Base-by-base conservation (phyloP, 805 yeast species). In the Sugiyamaella mastotermitis region DNA sequence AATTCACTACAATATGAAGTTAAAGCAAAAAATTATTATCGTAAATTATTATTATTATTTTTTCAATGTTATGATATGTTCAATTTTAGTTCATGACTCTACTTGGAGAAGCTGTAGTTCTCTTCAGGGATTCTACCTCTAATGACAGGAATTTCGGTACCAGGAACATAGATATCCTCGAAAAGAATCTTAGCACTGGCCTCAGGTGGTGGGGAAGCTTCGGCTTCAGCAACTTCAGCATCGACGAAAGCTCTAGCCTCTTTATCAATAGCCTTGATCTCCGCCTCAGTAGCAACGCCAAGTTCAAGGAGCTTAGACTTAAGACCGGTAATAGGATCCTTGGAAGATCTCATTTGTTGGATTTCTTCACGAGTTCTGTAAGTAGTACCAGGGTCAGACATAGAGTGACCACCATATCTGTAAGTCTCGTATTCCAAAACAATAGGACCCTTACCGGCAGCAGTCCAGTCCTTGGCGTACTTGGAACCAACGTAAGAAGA, bases 351-450 rank as follows among this genome's bases (percentile, higher is more conserved):
- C 97, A 92, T 88, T 74, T 90, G 90, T 72, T 88, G 97, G 54
- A 92, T 92, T 74, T 92, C 98, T 72, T 92, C 98, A 75, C 98
- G 88, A 62, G 98, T 92, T 79, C 98, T 83, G 81, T 92, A 92
- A 52, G 98, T 92, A 66, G 98, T 92, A 76, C 98, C 98, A 59
- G 98, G 98, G 71, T 92, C 98, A 53, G 97, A 90, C 97, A 92
- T 92, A 54, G 98, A 92, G 79, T 92, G 98, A 66, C 98, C 98
- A 74, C 97, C 97, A 66, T 92, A 92, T 76, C 98, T 83, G 73
- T 92, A 92, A 55, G 98, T 92, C 73, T 88, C 97, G 69, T 83
- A 92, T 74, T 92, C 98, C 53, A 92, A 61, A 38, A 92, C 95
- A 53, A 92, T 68, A 49, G 98, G 98, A 50, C 97, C 98, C 60